Percentiles rank a stretch among this genome's conserved stretches.
phyloP scores from a whole-genome alignment of 1,284 basidiomycete species.

The Ganoderma lucidum region DNA sequence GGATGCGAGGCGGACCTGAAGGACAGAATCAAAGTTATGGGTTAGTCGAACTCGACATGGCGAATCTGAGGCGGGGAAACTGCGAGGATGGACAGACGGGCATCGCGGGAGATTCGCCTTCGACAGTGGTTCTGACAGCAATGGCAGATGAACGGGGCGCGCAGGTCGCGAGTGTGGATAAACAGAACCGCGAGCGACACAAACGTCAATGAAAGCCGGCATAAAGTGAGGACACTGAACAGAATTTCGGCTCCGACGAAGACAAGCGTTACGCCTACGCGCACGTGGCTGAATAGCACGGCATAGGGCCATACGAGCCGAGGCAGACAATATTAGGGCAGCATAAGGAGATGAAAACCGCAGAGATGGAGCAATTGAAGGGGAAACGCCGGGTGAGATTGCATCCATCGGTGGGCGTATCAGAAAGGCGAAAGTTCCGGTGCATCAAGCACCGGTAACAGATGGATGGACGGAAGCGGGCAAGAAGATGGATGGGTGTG shows the following conservation, averaged over 20 bases:
- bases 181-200: too few species aligned
- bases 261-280: too few species aligned
- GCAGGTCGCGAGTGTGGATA: neutral
- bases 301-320: neutral
- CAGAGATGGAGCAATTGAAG: constrained; percentile 5
- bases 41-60: neutral
- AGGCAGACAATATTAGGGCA: neutral
- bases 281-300: neutral
- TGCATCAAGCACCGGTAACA: neutral
- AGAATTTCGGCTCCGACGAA: too few species aligned
- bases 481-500: neutral
- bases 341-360: neutral
- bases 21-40: neutral
- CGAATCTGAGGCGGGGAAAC: neutral
- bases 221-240: too few species aligned
- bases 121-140: neutral
- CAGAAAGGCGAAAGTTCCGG: constrained; percentile 11
- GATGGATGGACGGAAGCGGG: neutral
- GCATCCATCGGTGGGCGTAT: constrained; percentile 10
- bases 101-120: neutral
- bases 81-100: neutral
- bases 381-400: constrained; percentile 3
- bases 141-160: neutral
- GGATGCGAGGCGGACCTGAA: constrained; percentile 65
- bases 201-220: too few species aligned